Evolutionary conservation across 2,329 filamentous ascomycete species (phyloP).

Genomic region (Fusarium stilboides): DNA sequence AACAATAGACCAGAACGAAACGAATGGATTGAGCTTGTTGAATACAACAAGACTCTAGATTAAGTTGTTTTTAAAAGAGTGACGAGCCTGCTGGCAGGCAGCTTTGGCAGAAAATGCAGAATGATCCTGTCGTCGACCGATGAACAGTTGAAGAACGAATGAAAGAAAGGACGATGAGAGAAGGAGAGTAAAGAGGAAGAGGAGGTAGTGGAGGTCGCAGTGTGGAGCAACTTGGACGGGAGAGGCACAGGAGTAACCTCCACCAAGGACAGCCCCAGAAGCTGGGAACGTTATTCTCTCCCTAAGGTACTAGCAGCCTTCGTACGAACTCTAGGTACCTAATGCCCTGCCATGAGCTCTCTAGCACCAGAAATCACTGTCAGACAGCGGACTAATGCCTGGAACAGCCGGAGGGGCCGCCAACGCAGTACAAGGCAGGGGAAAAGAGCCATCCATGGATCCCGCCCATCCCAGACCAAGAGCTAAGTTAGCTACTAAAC

Average conservation of each 20-base stretch:
- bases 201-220: slow-evolving; percentile 34
- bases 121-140: slow-evolving; percentile 51
- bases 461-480: slow-evolving; percentile 39
- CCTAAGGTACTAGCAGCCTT: no score
- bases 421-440: slow-evolving; percentile 19
- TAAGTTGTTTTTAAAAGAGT: slow-evolving; percentile 52
- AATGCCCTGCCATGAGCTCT: slow-evolving; percentile 4
- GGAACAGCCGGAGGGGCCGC: slow-evolving; percentile 19
- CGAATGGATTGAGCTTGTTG: slow-evolving; percentile 43
- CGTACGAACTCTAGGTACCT: slow-evolving; percentile 4
- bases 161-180: slow-evolving; percentile 54
- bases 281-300: slow-evolving; percentile 19
- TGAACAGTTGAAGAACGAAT: slow-evolving; percentile 54
- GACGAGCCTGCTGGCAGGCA: slow-evolving; percentile 72
- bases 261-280: slow-evolving; percentile 33
- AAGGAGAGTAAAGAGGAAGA: slow-evolving; percentile 50
- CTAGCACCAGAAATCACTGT: slow-evolving; percentile 20
- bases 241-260: slow-evolving; percentile 41
- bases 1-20: slow-evolving; percentile 45
- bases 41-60: slow-evolving; percentile 41
- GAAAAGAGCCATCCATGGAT: slow-evolving; percentile 27
- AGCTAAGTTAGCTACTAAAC: slow-evolving; percentile 22
- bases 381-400: slow-evolving; percentile 13
- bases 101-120: slow-evolving; percentile 47
- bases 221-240: slow-evolving; percentile 36